These are phyloP conservation scores for Alternaria ethzedia DNA, from an alignment of 2,329 filamentous ascomycete species.

Conservation along the genomic window DNA sequence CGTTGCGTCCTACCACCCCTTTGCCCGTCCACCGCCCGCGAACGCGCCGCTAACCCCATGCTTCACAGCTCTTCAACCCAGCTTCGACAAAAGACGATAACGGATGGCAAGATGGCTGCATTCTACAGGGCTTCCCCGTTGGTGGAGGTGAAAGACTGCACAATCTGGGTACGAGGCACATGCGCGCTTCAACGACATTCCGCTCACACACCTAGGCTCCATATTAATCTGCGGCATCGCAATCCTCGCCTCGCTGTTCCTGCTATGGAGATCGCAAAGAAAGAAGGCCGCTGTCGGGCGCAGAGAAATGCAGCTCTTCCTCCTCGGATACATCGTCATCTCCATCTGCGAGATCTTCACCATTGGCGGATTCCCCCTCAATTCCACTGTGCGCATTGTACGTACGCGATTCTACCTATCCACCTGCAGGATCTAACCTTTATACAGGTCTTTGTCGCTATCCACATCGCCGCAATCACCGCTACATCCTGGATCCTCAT, in stretches of 20 bases:
- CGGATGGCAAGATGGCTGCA: conserved; percentile 70
- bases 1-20: conserved; percentile 28
- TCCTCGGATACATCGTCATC: conserved; percentile 83
- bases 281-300: conserved; percentile 91
- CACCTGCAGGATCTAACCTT: not conserved
- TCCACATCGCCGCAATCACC: conserved; percentile 88
- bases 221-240: conserved; percentile 83
- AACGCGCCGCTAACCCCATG: conserved; percentile 35
- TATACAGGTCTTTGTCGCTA: conserved; percentile 78
- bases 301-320: conserved; percentile 96
- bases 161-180: conserved; percentile 74
- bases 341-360: conserved; percentile 97
- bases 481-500: conserved; percentile 90
- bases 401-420: conserved; percentile 39
- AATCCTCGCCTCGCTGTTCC: conserved; percentile 69
- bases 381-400: conserved; percentile 73
- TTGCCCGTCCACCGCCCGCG: conserved; percentile 15
- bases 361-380: conserved; percentile 84
- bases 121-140: conserved; percentile 76
- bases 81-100: conserved; percentile 64
- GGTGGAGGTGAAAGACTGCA: conserved; percentile 70
- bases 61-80: conserved; percentile 67
- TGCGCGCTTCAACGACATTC: conserved; percentile 4
- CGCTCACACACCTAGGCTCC: conserved; percentile 67
- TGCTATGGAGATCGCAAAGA: conserved; percentile 81